phyloP scores from a whole-genome alignment of 345 rosid species.

The Adansonia digitata region DNA sequence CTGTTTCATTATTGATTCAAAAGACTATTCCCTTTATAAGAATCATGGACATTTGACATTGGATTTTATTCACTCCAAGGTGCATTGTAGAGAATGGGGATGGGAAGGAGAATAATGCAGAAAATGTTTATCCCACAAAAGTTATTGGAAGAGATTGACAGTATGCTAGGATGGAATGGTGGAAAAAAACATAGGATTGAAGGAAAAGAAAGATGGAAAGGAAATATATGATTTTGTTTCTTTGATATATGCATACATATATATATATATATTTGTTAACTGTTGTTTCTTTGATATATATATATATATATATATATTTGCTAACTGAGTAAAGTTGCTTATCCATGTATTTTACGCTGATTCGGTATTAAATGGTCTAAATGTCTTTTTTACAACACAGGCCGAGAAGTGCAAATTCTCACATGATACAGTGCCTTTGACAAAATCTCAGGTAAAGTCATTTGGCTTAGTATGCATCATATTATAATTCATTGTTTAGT shows the following conservation, averaged over 20 bases:
- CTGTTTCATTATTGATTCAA: not conserved
- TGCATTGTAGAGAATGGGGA: not conserved
- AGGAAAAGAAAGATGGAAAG: not conserved
- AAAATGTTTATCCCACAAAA: not conserved
- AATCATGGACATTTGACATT: not conserved
- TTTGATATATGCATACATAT: too few relatives aligned
- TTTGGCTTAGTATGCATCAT: constrained; percentile 4
- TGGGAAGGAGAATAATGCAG: not conserved
- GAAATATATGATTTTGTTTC: not conserved
- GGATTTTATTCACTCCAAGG: not conserved
- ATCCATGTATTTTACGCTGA: not conserved
- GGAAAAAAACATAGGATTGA: not conserved
- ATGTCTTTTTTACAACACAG: constrained; percentile 32
- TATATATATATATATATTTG: too few relatives aligned
- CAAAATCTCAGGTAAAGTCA: constrained; percentile 60
- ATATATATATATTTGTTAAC: too few relatives aligned
- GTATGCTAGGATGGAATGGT: not conserved
- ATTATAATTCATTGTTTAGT: not conserved
- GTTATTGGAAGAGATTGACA: not conserved
- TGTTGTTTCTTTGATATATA: too few relatives aligned
- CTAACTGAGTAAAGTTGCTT: not conserved
- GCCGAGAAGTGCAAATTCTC: constrained; percentile 84
- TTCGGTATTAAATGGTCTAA: not conserved
- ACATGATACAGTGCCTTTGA: constrained; percentile 73
- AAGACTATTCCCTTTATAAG: not conserved